A percentile compares a stretch with the other conserved stretches of the same genome.
These are phyloP conservation scores for Gomphus sp. DNA, from an alignment of 1,284 basidiomycete genomes.

Conservation along the genomic window DNA sequence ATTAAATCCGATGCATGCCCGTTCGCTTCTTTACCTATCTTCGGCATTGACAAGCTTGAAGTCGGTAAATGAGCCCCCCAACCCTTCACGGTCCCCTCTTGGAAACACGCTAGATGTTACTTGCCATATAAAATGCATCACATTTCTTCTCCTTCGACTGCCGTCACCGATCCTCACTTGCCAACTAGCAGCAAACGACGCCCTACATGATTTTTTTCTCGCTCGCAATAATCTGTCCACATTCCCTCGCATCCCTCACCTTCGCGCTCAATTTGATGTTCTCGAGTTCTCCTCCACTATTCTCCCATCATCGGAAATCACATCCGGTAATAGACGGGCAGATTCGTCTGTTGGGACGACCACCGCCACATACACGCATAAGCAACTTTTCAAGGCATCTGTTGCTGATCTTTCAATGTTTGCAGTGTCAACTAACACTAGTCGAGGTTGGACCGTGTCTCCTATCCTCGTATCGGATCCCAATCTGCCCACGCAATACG, in stretches of 20 bases:
- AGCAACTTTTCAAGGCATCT: neutral
- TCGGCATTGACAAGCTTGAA: neutral
- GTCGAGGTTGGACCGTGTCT: conserved; percentile 3
- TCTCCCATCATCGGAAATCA: neutral
- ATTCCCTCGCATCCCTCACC: neutral
- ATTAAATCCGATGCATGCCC: conserved; percentile 2
- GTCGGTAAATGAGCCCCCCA: neutral
- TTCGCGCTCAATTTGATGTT: conserved; percentile 3
- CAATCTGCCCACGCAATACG: conserved; percentile 14
- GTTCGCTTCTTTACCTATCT: neutral
- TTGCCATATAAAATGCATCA: neutral
- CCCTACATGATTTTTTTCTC: neutral
- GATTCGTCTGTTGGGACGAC: neutral
- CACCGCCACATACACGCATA: neutral
- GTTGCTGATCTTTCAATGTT: conserved; percentile 3
- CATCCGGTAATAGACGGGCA: neutral
- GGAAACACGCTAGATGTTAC: neutral
- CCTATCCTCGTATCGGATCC: conserved; percentile 15
- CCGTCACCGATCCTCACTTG: conserved; percentile 27
- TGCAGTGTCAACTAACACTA: neutral
- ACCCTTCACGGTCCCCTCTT: neutral
- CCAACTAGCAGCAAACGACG: conserved; percentile 28
- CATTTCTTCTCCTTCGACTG: neutral
- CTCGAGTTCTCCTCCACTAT: neutral
- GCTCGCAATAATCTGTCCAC: neutral